Evolutionary conservation across 2,329 filamentous ascomycete species (phyloP), one percentile per base, ranked within the genome.

Genomic region (Clarireedia homoeocarpa): DNA sequence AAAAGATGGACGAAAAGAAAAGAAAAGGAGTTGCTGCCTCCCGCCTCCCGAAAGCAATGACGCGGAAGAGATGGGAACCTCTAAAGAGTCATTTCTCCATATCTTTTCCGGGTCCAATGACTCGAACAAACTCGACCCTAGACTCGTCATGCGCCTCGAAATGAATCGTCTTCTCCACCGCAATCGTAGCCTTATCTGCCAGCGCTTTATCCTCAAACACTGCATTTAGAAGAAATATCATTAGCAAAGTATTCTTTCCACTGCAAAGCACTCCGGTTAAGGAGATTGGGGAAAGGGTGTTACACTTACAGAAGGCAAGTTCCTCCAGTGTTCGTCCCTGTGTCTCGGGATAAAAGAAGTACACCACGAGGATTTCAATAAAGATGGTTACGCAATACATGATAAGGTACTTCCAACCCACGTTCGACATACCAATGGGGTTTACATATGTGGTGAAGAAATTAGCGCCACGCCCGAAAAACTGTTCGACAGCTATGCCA

Each of bases 341-440:
- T 1, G 74, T 76, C 61, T 76, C 74, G 0, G 74, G 74, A 62
- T 72, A 76, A 51, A 75, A 65, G 56, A 74, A 72, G 56, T 67
- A 75, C 48, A 76, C 69, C 56, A 74, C 71, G 5, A 68, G 36
- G 24, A 74, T 61, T 46, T 75, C 73, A 57, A 75, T 72, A 0
- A 59, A 65, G 40, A 76, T 63, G 71, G 69, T 74, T 50, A 69
- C 68, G 58, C 70, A 74, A 62, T 75, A 75, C 27, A 71, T 70
- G 38, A 74, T 64, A 17, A 75, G 66, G 64, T 53, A 58, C 44
- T 60, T 59, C 52, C 54, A 56, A 6, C 44, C 51, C 6, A 58
- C 42, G 6, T 64, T 67, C 2, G 67, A 54, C 24, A 77, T 59
- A 24, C 69, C 74, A 40, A 77, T 72, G 0, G 74, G 74, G 58